phyloP scores from a whole-genome alignment of 768 basidiomycete species.

The Scleroderma bovista region DNA sequence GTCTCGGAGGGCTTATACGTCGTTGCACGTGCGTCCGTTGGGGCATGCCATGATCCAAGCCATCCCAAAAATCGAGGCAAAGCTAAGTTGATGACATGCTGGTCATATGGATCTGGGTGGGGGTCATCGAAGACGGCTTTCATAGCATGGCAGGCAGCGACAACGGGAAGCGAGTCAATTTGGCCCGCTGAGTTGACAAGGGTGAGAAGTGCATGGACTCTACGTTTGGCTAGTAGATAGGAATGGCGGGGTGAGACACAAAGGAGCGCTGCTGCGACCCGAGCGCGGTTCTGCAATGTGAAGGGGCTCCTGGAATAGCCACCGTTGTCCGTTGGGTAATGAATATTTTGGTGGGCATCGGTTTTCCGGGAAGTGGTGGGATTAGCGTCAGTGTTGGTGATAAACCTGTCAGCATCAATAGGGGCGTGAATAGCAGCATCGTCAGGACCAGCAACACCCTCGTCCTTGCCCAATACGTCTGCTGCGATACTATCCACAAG shows the following conservation, averaged over 20 bases:
- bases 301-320: conserved; percentile 1
- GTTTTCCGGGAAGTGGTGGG: neutral
- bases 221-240: conserved; percentile 17
- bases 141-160: conserved; percentile 12
- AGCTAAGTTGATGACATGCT: conserved; percentile 21
- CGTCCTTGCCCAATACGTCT: conserved; percentile 32
- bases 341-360: neutral
- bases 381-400: neutral
- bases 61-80: conserved; percentile 27
- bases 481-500: conserved; percentile 35
- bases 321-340: neutral
- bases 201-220: conserved; percentile 17
- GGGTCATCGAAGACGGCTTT: conserved; percentile 17
- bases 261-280: conserved; percentile 23
- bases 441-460: neutral
- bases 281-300: conserved; percentile 14
- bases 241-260: conserved; percentile 15
- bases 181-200: conserved; percentile 5
- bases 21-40: conserved; percentile 25
- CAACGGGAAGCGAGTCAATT: conserved; percentile 6
- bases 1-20: conserved; percentile 35
- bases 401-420: neutral
- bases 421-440: neutral
- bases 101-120: conserved; percentile 12
- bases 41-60: conserved; percentile 19